Evolutionary conservation across 75 land plant species (phyloP).

Genomic region (Sequoiadendron giganteum): DNA sequence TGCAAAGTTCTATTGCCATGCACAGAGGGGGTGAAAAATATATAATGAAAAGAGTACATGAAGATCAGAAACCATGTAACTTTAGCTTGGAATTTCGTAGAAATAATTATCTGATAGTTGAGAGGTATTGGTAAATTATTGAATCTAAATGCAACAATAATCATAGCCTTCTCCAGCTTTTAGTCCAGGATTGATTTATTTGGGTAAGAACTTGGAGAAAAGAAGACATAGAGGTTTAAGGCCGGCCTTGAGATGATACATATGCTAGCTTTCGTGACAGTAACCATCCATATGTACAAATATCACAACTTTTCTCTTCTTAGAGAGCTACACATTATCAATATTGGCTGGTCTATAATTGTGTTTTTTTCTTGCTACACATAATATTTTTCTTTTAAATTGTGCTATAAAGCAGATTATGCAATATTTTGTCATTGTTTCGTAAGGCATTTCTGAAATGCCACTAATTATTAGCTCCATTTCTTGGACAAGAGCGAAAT

Average conservation of each 20-base stretch:
- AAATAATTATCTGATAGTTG: not conserved
- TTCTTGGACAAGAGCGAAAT: not conserved
- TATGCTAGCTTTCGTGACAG: not conserved
- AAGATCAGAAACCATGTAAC: not conserved
- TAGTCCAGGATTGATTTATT: not conserved
- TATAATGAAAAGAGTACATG: not conserved
- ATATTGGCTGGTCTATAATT: not conserved
- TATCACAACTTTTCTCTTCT: not conserved
- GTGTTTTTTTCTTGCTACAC: not conserved
- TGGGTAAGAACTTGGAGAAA: not conserved
- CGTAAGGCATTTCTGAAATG: not conserved
- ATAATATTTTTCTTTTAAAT: no score
- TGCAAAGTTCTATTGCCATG: not conserved
- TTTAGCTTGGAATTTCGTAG: not conserved
- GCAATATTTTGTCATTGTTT: not conserved
- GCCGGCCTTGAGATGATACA: not conserved
- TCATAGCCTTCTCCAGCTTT: not conserved
- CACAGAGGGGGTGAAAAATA: not conserved
- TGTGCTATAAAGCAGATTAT: not conserved
- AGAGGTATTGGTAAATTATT: not conserved
- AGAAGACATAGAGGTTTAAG: not conserved
- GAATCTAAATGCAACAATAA: not conserved
- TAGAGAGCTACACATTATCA: not conserved
- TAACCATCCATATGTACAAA: not conserved
- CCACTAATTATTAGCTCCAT: not conserved